These are phyloP conservation scores for Stephanocyclus meneghinianus DNA, from an alignment of 352 stramenopile species.

Conservation along the genomic window DNA sequence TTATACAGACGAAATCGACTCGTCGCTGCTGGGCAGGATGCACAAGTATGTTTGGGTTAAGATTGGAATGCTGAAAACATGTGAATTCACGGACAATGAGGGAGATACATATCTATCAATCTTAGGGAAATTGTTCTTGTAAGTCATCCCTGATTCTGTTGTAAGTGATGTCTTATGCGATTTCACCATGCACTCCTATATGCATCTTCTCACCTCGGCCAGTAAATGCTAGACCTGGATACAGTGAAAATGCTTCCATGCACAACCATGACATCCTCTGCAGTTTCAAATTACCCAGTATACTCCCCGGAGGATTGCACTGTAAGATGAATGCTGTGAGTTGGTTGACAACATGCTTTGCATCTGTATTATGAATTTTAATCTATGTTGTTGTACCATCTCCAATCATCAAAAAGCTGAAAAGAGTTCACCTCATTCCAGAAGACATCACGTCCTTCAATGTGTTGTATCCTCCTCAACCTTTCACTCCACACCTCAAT, in stretches of 20 bases:
- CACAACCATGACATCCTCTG: constrained; percentile 56
- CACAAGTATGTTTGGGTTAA: too few relatives aligned
- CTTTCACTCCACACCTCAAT: too few relatives aligned
- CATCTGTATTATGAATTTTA: constrained; percentile 33
- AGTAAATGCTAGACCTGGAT: constrained; percentile 81
- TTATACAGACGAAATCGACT: too few relatives aligned
- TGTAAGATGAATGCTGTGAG: constrained; percentile 83
- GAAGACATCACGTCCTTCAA: too few relatives aligned
- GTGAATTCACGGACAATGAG: constrained; percentile 2
- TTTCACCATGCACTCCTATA: neutral
- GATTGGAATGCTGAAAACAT: too few relatives aligned
- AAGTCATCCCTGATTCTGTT: constrained; percentile 26
- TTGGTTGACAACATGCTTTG: constrained; percentile 37
- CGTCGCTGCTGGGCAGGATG: too few relatives aligned
- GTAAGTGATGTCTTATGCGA: neutral
- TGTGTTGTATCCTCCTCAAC: too few relatives aligned
- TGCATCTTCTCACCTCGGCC: neutral
- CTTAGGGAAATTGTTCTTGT: constrained; percentile 20
- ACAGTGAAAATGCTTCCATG: constrained; percentile 59
- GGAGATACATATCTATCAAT: neutral
- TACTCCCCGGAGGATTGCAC: constrained; percentile 70
- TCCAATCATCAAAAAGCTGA: too few relatives aligned
- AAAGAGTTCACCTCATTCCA: too few relatives aligned
- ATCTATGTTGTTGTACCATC: too few relatives aligned
- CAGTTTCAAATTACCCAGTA: constrained; percentile 65